Evolutionary conservation across 768 basidiomycete genomes (phyloP).

Genomic region (Leccinum uliginosum): DNA sequence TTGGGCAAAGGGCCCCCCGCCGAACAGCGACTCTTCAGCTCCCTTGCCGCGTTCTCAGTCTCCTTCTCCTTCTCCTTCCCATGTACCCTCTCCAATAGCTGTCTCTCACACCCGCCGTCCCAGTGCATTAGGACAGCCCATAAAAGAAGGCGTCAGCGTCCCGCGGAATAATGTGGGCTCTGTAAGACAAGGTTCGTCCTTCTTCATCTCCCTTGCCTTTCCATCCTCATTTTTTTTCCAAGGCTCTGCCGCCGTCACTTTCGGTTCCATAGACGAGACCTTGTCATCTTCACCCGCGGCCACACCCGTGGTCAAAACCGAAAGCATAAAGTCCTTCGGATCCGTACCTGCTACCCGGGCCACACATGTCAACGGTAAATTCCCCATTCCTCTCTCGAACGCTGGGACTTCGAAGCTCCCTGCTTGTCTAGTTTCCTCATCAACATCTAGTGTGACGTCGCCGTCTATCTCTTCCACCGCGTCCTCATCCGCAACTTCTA

Average conservation of each 20-base stretch:
- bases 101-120: constrained; percentile 73
- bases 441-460: constrained; percentile 26
- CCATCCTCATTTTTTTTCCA: constrained; percentile 8
- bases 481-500: constrained; percentile 27
- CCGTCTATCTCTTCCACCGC: constrained; percentile 31
- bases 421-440: constrained; percentile 21
- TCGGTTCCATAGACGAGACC: constrained; percentile 87
- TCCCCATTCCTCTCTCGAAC: constrained; percentile 41
- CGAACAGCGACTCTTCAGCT: constrained; percentile 42
- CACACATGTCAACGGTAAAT: constrained; percentile 61
- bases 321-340: constrained; percentile 79
- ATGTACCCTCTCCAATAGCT: constrained; percentile 39
- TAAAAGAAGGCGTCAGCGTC: constrained; percentile 78
- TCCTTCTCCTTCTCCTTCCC: constrained; percentile 61
- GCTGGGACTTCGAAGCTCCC: constrained; percentile 34
- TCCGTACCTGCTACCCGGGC: constrained; percentile 54
- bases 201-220: neutral
- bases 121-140: constrained; percentile 59
- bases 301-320: constrained; percentile 58
- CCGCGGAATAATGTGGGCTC: constrained; percentile 59
- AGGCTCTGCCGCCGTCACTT: constrained; percentile 71
- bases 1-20: constrained; percentile 88
- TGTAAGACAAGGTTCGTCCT: constrained; percentile 58
- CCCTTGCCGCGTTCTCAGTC: constrained; percentile 75
- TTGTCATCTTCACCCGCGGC: constrained; percentile 82